Base-by-base conservation (phyloP, 2,329 filamentous ascomycete species). In the Fonsecaea pedrosoi region DNA sequence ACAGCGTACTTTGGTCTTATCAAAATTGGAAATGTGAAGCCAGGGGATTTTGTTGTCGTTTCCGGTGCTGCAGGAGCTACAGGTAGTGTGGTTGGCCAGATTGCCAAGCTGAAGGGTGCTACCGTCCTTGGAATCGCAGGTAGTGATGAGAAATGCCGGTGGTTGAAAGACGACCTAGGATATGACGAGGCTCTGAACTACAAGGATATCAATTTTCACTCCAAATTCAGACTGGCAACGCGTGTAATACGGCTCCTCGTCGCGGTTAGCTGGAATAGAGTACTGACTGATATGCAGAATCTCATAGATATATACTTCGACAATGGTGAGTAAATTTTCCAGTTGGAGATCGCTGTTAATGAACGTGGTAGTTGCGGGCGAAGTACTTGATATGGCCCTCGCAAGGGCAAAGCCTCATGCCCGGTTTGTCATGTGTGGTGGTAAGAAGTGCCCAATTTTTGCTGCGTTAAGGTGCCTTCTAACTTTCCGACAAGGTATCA, bases 1-100 rank as follows among this genome's bases (percentile, higher is more conserved):
- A 93, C 91, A 2, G 53, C 90, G 1, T 93, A 91, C 79, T 90
- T 90, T 71, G 91, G 91, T 21, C 85, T 93, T 75, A 77, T 86
- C 30, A 84, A 90, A 64, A 85, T 93, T 56, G 90, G 86, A 1
- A 80, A 89, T 63, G 85, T 89, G 42, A 87, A 89, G 76, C 77
- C 84, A 2, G 90, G 90, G 3, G 89, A 94, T 70, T 87, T 89
- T 2, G 90, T 94, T 1, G 89, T 94, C 5, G 89, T 94, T 0
- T 90, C 87, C 13, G 91, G 90, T 6, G 91, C 91, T 1, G 91
- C 91, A 0, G 55, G 55, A 5, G 55, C 55, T 15, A 42, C 37
- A 3, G 55, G 55, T 5, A 58, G 55, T 9, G 40, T 58, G 30
- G 55, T 38, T 3, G 35, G 35, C 7, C 55, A 69, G 50, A 69